Conservation (phyloP, 305 asterid genomes). For the Coffea humblotiana region DNA sequence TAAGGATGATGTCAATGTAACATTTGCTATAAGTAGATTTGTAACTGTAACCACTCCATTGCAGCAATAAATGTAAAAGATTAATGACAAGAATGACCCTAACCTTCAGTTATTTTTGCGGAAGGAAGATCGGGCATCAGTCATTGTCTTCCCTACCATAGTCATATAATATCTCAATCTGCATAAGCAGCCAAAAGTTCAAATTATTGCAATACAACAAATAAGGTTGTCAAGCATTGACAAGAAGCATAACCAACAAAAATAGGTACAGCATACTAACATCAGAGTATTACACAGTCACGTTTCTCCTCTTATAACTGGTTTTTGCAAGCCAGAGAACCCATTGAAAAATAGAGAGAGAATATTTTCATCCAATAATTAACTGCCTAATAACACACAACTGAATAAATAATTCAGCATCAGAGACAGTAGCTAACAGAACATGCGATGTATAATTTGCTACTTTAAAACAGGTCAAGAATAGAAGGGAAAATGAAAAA, state of each 20-base stretch:
- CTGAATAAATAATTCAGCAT: neutral
- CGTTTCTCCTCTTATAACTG: neutral
- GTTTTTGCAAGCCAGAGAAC: neutral
- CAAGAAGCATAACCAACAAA: neutral
- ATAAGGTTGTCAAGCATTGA: neutral
- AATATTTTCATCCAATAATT: neutral
- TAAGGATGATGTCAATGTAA: neutral
- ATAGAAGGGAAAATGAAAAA: neutral
- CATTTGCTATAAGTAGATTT: neutral
- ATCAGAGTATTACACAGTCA: neutral
- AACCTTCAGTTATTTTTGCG: conserved; percentile 35
- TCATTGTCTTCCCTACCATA: conserved; percentile 70
- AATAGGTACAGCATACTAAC: neutral
- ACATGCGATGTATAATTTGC: neutral
- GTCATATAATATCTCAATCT: conserved; percentile 81
- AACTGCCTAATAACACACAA: neutral
- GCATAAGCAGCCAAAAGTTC: conserved; percentile 17
- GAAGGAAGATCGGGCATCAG: conserved; percentile 28
- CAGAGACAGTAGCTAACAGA: neutral
- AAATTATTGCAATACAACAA: neutral
- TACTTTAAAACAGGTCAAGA: neutral
- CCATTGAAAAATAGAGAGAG: neutral
- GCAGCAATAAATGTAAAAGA: neutral
- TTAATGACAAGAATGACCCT: neutral
- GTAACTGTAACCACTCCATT: neutral